Percentiles rank a stretch among this genome's conserved stretches.
These are phyloP conservation scores for Myxozyma melibiosi DNA, from an alignment of 805 yeast genomes.

Conservation along the genomic window DNA sequence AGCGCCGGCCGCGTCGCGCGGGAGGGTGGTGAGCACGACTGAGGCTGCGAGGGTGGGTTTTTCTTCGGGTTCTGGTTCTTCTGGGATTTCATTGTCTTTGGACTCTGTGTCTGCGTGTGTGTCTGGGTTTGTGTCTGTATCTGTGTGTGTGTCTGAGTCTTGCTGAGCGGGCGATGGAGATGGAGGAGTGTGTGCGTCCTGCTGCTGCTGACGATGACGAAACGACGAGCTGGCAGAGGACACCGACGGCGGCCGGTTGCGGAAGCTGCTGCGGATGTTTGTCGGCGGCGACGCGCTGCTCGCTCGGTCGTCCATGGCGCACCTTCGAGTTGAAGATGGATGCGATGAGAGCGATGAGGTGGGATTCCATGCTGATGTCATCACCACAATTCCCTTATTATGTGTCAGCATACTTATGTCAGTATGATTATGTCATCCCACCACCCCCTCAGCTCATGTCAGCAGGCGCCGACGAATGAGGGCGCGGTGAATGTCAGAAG, in stretches of 20 bases:
- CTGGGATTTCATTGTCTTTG: constrained; percentile 35
- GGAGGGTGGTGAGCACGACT: constrained; percentile 39
- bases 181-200: too few relatives aligned
- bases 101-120: neutral
- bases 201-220: neutral
- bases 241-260: constrained; percentile 6
- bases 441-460: too few relatives aligned
- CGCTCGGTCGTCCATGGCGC: neutral
- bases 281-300: constrained; percentile 6
- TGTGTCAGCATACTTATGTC: too few relatives aligned
- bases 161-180: too few relatives aligned
- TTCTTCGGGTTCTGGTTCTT: constrained; percentile 38
- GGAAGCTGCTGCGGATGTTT: constrained; percentile 4
- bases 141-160: neutral
- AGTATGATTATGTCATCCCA: too few relatives aligned
- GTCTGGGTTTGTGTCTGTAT: neutral
- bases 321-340: too few relatives aligned
- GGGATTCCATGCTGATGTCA: too few relatives aligned
- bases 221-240: neutral
- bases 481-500: too few relatives aligned
- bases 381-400: neutral
- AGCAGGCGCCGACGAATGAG: too few relatives aligned
- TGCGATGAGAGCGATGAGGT: constrained; percentile 9
- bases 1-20: constrained; percentile 39
- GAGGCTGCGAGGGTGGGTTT: constrained; percentile 41